phyloP scores from a whole-genome alignment of 768 basidiomycete species.

The Phanerochaete carnosa region DNA sequence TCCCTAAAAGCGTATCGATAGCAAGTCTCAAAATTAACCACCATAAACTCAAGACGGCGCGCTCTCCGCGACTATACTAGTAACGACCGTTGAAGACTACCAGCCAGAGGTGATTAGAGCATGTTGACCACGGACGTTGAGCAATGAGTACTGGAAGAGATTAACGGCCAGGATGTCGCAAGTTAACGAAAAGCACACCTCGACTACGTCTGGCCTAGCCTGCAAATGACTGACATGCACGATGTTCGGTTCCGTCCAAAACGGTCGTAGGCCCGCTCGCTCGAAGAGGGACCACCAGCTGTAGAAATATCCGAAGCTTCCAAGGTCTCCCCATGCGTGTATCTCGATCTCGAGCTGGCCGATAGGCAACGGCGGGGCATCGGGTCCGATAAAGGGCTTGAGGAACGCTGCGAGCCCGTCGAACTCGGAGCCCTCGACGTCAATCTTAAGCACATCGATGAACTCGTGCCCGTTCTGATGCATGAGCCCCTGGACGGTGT shows the following conservation, averaged over 20 bases:
- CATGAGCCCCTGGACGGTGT: conserved; percentile 61
- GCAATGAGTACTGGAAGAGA: conserved; percentile 40
- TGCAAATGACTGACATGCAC: conserved; percentile 36
- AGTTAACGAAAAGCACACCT: conserved; percentile 26
- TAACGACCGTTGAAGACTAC: too few species aligned
- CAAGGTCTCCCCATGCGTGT: conserved; percentile 35
- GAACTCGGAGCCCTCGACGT: conserved; percentile 67
- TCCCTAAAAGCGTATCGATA: too few species aligned
- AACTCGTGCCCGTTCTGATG: conserved; percentile 59
- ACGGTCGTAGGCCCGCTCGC: conserved; percentile 61
- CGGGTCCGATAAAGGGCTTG: conserved; percentile 39
- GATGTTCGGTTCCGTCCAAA: conserved; percentile 60
- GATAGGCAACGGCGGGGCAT: conserved; percentile 49
- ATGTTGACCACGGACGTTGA: conserved; percentile 41
- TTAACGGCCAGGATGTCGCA: background rate
- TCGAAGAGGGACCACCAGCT: conserved; percentile 69
- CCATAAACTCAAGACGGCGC: too few species aligned
- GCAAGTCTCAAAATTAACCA: too few species aligned
- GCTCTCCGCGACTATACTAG: too few species aligned
- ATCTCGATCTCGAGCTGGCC: conserved; percentile 70
- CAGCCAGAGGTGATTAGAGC: conserved; percentile 28
- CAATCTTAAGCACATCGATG: conserved; percentile 70
- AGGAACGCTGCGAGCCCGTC: conserved; percentile 47
- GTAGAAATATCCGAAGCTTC: conserved; percentile 46
- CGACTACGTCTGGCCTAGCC: conserved; percentile 32